Evolutionary conservation across 2,329 filamentous ascomycete species (phyloP), one percentile per base, ranked within the genome.

Genomic region (Xylaria sp.): DNA sequence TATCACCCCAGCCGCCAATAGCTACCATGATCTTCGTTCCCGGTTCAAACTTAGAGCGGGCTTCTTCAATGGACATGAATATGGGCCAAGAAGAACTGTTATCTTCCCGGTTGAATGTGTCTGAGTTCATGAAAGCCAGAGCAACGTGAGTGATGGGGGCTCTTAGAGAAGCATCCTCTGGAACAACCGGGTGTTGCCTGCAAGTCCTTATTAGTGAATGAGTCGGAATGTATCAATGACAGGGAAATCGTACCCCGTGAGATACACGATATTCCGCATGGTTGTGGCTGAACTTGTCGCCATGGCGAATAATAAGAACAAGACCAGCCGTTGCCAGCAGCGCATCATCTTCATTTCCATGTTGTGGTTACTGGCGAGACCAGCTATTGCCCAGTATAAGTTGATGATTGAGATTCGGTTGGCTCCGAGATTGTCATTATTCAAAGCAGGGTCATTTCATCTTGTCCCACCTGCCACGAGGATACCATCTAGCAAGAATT

Each of bases 1-100:
- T 86, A 67, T 91, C 88, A 1, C 86, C 89, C 89, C 89, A 91
- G 33, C 89, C 90, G 15, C 90, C 90, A 52, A 92, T 85, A 20
- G 89, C 86, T 67, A 91, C 84, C 83, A 89, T 86, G 18, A 91
- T 79, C 76, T 91, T 89, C 59, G 86, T 84, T 5, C 82, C 83
- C 0, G 84, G 77, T 13, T 82, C 76, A 64, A 89, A 91, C 23
- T 87, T 81, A 31, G 80, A 79, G 20, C 88, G 85, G 54, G 89
- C 81, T 3, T 84, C 82, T 0, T 79, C 75, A 1, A 90, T 78
- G 0, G 84, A 77, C 77, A 86, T 83, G 72, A 89, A 90, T 3
- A 78, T 63, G 0, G 89, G 88, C 62, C 81, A 81, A 72, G 85
- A 88, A 0, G 79, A 73, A 23, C 80, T 80, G 0, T 81, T 71